Evolutionary conservation across 2,329 filamentous ascomycete species (phyloP), one percentile per base, ranked within the genome.

Genomic region (Colletotrichum chrysophilum): DNA sequence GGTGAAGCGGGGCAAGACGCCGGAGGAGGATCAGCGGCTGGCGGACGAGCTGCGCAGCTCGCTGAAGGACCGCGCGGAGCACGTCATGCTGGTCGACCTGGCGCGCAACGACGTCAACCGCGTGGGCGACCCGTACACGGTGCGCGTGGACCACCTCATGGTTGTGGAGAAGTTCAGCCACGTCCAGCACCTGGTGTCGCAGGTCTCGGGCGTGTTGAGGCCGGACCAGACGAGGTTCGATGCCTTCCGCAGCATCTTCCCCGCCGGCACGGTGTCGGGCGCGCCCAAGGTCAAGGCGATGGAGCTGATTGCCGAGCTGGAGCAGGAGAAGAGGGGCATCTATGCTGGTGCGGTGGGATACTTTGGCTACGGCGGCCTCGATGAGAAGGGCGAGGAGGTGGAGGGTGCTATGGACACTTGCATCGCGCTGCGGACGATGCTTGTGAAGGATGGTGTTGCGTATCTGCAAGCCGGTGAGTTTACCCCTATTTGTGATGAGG

Each of bases 261-360:
- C 97, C 0, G 97, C 97, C 6, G 97, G 97, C 71, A 99, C 97
- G 0, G 96, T 98, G 34, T 97, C 94, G 21, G 97, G 97, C 6
- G 96, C 97, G 5, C 97, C 97, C 74, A 99, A 99, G 87, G 96
- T 99, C 71, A 92, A 93, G 77, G 97, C 97, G 4, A 99, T 99
- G 97, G 95, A 98, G 86, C 89, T 99, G 77, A 99, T 99, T 80
- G 96, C 95, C 62, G 96, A 98, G 87, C 87, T 98, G 62, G 97
- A 99, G 86, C 88, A 91, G 78, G 97, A 99, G 89, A 98, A 98
- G 89, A 91, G 97, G 70, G 96, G 97, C 55, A 92, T 98, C 52
- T 99, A 99, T 82, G 97, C 97, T 10, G 97, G 97, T 32, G 97
- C 97, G 1, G 96, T 98, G 1, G 97, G 97, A 3, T 99, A 98